phyloP scores from a whole-genome alignment of 2,329 filamentous ascomycete genomes.

The Colletotrichum sp. region DNA sequence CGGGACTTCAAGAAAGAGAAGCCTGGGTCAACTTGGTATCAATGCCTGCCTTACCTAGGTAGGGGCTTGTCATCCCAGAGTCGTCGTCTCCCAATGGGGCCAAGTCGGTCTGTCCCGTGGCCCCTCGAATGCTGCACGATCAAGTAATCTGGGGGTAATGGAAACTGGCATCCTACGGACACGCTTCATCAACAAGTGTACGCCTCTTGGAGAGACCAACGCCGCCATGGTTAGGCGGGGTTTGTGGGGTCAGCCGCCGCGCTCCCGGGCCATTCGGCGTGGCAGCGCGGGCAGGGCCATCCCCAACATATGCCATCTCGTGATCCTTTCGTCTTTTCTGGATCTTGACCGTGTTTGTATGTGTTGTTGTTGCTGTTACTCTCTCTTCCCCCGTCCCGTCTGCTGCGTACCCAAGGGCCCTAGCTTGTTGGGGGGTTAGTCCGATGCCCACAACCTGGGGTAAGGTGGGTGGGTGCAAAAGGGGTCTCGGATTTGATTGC shows the following conservation, averaged over 20 bases:
- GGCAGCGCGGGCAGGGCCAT: constrained; percentile 9
- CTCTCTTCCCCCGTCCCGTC: neutral
- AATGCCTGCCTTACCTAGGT: neutral
- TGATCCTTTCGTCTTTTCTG: constrained; percentile 7
- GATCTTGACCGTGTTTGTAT: neutral
- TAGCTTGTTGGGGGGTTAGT: neutral
- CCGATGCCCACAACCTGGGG: constrained; percentile 5
- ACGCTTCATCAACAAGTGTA: neutral
- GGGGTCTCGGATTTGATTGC: constrained; percentile 4
- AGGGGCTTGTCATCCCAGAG: neutral
- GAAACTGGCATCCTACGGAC: constrained; percentile 10
- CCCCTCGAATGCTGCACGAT: constrained; percentile 18
- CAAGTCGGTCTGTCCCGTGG: constrained; percentile 23
- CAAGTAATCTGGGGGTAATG: constrained; percentile 27
- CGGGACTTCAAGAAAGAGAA: neutral
- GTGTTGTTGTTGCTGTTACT: neutral
- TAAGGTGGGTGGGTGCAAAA: constrained; percentile 12
- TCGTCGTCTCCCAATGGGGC: neutral
- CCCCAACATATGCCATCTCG: constrained; percentile 16
- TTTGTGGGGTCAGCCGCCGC: constrained; percentile 19
- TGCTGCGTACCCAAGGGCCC: neutral
- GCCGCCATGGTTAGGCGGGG: constrained; percentile 2
- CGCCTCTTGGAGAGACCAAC: neutral
- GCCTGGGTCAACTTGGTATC: neutral
- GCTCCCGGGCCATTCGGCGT: constrained; percentile 18